Base-by-base conservation (phyloP, 805 yeast genomes). In the Saccharomycopsis vini region DNA sequence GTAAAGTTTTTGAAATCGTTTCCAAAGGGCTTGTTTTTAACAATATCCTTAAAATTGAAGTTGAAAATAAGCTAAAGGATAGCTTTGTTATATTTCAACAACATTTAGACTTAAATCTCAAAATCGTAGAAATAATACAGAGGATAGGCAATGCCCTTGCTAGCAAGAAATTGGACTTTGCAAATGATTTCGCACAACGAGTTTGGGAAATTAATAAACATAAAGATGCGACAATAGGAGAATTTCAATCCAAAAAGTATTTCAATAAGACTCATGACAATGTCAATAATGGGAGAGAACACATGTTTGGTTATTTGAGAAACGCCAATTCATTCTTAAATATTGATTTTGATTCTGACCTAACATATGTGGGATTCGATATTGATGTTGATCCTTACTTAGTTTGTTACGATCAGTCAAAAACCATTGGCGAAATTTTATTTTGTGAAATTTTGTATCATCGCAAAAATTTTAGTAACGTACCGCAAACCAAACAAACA, bases 1-100 rank as follows among this genome's bases (percentile, higher is more conserved):
- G 45, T 3, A 42, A 42, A 36, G 10, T 30, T 5, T 22, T 42
- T 20, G 45, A 42, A 18, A 28, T 36, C 4, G 18, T 42, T 5
- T 16, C 45, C 12, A 30, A 36, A 30, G 45, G 45, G 3, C 5
- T 36, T 6, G 2, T 42, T 9, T 42, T 36, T 18, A 29, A 21
- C 21, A 42, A 42, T 9, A 35, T 41, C 4, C 16, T n/a, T 5
- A 10, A 13, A 22, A 15, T 26, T 15, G 29, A 23, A 12, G 12
- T 13, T 2, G 10, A 10, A 26, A 26, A 26, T 26, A n/a, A n/a
- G n/a, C n/a, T n/a, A n/a, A n/a, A n/a, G n/a, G n/a, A 7, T 30
- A n/a, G 15, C n/a, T 36, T n/a, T n/a, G 7, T 22, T 9, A 26
- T 31, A 10, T n/a, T 23, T n/a, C 19, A 32, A 12, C 20, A 21